These are phyloP conservation scores for Populus tomentosa DNA, from an alignment of 441 rosid species.

Conservation along the genomic window DNA sequence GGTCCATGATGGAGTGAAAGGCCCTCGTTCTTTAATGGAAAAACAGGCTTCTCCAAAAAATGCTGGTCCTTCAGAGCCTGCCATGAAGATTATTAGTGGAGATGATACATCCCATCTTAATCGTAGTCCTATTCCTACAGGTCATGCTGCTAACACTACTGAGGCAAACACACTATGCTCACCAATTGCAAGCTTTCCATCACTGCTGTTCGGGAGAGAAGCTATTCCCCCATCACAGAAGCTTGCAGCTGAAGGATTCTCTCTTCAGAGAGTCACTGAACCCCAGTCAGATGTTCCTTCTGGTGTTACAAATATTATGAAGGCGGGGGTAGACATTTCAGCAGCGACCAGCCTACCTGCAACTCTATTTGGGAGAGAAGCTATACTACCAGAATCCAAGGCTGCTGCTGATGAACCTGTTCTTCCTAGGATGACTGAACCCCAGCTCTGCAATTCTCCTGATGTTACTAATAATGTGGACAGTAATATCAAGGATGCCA, in stretches of 20 bases:
- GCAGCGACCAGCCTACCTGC: conserved; percentile 1
- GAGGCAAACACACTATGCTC: conserved; percentile 19
- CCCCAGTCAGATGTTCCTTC: conserved; percentile 15
- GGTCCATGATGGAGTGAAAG: conserved; percentile 15
- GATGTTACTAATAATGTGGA: conserved; percentile 16
- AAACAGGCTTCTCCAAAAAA: conserved; percentile 24
- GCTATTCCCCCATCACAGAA: conserved; percentile 20
- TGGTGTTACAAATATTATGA: neutral
- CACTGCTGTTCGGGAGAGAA: conserved; percentile 24
- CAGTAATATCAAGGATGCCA: conserved; percentile 18
- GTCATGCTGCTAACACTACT: conserved; percentile 2
- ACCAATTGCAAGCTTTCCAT: conserved; percentile 26
- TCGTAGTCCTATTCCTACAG: conserved; percentile 13
- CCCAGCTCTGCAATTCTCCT: conserved; percentile 23
- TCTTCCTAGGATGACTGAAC: conserved; percentile 18
- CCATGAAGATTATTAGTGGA: conserved; percentile 24
- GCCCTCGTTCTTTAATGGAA: conserved; percentile 13
- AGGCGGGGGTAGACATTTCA: conserved; percentile 11
- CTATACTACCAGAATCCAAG: conserved; percentile 14
- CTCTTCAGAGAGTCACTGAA: conserved; percentile 19
- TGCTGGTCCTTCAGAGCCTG: conserved; percentile 32
- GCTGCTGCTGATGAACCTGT: conserved; percentile 13
- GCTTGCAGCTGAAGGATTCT: conserved; percentile 21
- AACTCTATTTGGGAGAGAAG: conserved; percentile 12
- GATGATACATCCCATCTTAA: conserved; percentile 12